Base-by-base conservation (phyloP, 495 filamentous ascomycete species). In the Gamarada debralockiae region DNA sequence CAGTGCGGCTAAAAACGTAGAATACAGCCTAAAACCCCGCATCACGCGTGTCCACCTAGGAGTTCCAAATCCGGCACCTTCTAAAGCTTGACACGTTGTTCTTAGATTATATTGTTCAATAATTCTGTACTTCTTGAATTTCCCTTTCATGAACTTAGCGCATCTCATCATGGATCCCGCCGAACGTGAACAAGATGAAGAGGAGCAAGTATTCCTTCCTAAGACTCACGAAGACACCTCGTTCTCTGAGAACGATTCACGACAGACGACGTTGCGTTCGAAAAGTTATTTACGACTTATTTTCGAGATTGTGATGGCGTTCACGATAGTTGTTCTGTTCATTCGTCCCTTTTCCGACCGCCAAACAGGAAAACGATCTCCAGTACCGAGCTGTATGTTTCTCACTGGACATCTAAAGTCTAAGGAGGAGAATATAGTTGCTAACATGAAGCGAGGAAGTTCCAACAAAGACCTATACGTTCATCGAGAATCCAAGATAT, bases 381-480 rank as follows among this genome's bases (percentile, higher is more conserved):
- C 33, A 7, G 47, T 50, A 15, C 27, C 33, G n/a, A 14, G 1
- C 13, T 23, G 47, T 37, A 22, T 9, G 33, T 23, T 9, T 49
- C 27, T 12, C n/a, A n/a, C n/a, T n/a, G n/a, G n/a, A n/a, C n/a
- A n/a, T n/a, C n/a, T n/a, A n/a, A n/a, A n/a, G n/a, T n/a, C n/a
- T n/a, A n/a, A n/a, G n/a, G n/a, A n/a, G n/a, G n/a, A n/a, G n/a
- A n/a, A n/a, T n/a, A n/a, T n/a, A 36, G 18, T 33, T 29, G 17
- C 27, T 29, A 22, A 29, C n/a, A 13, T 47, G 44, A 37, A 6
- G 17, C 7, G 14, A 10, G 3, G 24, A 10, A 75, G 73, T 75
- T 31, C 69, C 70, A 1, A 58, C 61, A 37, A 74, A 73, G 56
- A 64, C 58, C 7, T 73, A 71, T 60, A 73, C 55, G 1, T 75